A percentile compares a stretch with the other conserved stretches of the same genome.
Conservation (phyloP, 2,329 filamentous ascomycete species). For the Elsinoe ampelina region DNA sequence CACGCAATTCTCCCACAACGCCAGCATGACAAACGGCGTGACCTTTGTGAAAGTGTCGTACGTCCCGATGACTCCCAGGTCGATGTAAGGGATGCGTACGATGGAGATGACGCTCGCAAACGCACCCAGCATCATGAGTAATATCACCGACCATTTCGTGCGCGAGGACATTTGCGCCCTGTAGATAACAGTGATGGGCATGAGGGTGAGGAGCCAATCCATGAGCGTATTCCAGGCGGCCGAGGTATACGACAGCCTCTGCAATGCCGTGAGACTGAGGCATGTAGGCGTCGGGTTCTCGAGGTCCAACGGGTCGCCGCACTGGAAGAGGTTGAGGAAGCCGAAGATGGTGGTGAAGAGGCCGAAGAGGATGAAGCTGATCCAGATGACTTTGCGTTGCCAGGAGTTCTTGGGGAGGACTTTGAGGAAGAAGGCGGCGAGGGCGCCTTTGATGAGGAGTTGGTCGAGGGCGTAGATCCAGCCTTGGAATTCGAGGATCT, state of each 20-base stretch:
- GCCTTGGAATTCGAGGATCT: slow-evolving; percentile 9
- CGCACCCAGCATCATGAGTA: slow-evolving; percentile 28
- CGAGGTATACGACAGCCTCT: not conserved
- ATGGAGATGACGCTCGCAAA: slow-evolving; percentile 22
- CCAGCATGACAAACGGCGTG: slow-evolving; percentile 7
- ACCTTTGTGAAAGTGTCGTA: not conserved
- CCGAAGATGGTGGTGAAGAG: slow-evolving; percentile 8
- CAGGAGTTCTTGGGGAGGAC: slow-evolving; percentile 10
- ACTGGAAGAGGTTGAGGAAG: slow-evolving; percentile 13
- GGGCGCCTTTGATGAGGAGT: slow-evolving; percentile 8
- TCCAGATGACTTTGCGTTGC: slow-evolving; percentile 6
- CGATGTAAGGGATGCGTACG: slow-evolving; percentile 20
- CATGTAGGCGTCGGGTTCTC: not conserved
- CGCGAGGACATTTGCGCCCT: slow-evolving; percentile 32
- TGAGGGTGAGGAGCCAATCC: slow-evolving; percentile 29
- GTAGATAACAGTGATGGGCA: slow-evolving; percentile 33
- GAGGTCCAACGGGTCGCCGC: slow-evolving; percentile 7
- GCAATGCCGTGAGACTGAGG: not conserved
- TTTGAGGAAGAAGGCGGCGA: slow-evolving; percentile 12
- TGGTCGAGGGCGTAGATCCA: slow-evolving; percentile 12
- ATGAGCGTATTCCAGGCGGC: slow-evolving; percentile 8
- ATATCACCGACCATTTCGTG: slow-evolving; percentile 34
- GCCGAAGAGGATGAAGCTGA: slow-evolving; percentile 1
- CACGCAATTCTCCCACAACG: slow-evolving; percentile 10
- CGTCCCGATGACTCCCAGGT: not conserved